These are phyloP conservation scores for Zychaea mexicana DNA, from an alignment of 371 early-diverging fungal genomes.

Conservation along the genomic window DNA sequence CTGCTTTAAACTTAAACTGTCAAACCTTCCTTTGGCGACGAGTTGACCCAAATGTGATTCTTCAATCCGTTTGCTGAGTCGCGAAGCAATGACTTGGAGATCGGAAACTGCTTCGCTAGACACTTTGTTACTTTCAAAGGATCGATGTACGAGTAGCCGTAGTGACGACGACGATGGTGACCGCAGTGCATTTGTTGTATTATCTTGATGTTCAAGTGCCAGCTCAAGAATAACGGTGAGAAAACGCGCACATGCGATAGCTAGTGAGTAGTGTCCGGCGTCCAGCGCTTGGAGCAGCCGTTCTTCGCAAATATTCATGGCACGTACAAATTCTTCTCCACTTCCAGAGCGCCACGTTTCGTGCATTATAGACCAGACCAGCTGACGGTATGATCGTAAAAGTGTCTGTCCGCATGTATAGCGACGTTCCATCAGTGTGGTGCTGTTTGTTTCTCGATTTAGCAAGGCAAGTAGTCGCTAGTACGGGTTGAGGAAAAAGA, in stretches of 20 bases:
- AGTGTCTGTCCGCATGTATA: constrained; percentile 2
- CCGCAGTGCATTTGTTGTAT: neutral
- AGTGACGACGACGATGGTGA: too few relatives aligned
- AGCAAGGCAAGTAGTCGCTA: constrained; percentile 1
- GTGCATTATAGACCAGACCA: neutral
- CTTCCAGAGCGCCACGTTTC: neutral
- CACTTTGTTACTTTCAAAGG: neutral
- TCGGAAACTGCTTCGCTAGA: neutral
- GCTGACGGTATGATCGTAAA: neutral
- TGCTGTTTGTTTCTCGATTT: neutral
- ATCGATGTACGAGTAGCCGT: neutral
- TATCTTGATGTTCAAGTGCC: neutral
- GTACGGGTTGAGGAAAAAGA: neutral
- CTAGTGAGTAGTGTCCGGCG: neutral
- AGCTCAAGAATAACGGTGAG: neutral
- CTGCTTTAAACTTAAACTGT: neutral
- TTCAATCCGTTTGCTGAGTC: neutral
- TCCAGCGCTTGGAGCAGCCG: neutral
- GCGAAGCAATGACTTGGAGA: neutral
- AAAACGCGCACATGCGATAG: neutral
- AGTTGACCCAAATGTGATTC: neutral
- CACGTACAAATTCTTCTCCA: neutral
- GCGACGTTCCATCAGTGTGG: neutral
- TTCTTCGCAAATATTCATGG: constrained; percentile 2
- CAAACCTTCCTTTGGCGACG: neutral